A percentile compares a stretch with the other conserved stretches of the same genome.
Conservation (phyloP, 2,329 filamentous ascomycete genomes). For the Emericellopsis cladophorae region DNA sequence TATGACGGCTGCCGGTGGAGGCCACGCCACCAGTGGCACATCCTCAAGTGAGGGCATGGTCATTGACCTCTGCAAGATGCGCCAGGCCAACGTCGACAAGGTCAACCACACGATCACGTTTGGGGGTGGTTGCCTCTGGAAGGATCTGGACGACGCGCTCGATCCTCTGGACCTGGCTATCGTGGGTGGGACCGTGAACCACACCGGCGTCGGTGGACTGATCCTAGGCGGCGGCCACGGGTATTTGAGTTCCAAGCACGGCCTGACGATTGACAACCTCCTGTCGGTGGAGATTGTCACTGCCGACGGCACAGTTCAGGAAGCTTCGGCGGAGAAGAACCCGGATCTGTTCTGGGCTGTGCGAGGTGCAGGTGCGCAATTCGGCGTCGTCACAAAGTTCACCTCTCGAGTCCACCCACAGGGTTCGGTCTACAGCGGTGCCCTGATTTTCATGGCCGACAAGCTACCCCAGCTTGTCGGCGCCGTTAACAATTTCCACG, state of each 20-base stretch:
- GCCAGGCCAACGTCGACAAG: conserved; percentile 32
- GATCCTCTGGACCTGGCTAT: conserved; percentile 39
- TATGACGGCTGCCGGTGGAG: conserved; percentile 40
- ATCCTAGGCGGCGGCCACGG: conserved; percentile 47
- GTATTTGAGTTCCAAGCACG: conserved; percentile 31
- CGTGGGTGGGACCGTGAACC: conserved; percentile 48
- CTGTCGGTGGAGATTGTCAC: not conserved
- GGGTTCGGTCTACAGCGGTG: conserved; percentile 16
- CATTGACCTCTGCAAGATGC: conserved; percentile 39
- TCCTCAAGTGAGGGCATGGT: conserved; percentile 32
- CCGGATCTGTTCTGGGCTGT: conserved; percentile 5
- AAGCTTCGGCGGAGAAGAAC: not conserved
- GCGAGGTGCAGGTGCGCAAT: conserved; percentile 2
- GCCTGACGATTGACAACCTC: not conserved
- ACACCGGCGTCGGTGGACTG: conserved; percentile 49
- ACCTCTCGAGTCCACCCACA: conserved; percentile 8
- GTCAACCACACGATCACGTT: conserved; percentile 29
- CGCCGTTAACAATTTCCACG: conserved; percentile 10
- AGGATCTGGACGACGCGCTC: conserved; percentile 38
- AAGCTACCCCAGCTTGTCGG: conserved; percentile 12
- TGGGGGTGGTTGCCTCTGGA: conserved; percentile 39
- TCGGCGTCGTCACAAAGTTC: not conserved
- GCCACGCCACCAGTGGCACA: conserved; percentile 39
- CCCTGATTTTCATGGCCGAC: conserved; percentile 6
- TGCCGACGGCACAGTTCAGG: not conserved